A percentile compares a stretch with the other conserved stretches of the same genome.
Evolutionary conservation across 345 rosid species (phyloP).

Genomic region (Hevea brasiliensis): DNA sequence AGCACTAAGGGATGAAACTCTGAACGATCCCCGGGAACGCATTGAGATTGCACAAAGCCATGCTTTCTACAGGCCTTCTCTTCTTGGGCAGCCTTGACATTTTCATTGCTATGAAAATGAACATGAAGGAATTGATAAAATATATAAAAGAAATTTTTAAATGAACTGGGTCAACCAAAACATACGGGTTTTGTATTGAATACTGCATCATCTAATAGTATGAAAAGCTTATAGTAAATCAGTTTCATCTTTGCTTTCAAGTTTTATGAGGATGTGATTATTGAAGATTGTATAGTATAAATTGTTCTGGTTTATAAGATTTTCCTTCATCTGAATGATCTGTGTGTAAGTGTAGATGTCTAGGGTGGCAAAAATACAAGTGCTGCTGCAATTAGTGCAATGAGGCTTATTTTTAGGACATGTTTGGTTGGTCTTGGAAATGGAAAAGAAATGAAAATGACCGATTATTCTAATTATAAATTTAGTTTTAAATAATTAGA

Average conservation of each 20-base stretch:
- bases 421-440: too few relatives aligned
- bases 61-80: constrained; percentile 91
- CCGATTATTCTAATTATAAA: too few relatives aligned
- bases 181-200: background rate
- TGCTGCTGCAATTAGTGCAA: too few relatives aligned
- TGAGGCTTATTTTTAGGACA: too few relatives aligned
- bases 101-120: background rate
- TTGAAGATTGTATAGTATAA: background rate
- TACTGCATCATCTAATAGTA: background rate
- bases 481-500: too few relatives aligned
- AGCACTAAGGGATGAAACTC: constrained; percentile 85
- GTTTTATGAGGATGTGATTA: background rate
- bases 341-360: too few relatives aligned
- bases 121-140: background rate
- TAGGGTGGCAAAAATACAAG: too few relatives aligned
- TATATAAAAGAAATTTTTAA: background rate
- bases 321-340: too few relatives aligned
- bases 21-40: constrained; percentile 96
- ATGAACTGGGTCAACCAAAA: background rate
- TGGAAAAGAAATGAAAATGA: too few relatives aligned
- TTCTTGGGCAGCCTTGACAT: constrained; percentile 70
- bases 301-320: too few relatives aligned
- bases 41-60: constrained; percentile 96
- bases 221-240: background rate
- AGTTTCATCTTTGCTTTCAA: background rate